Percentiles rank a stretch among this genome's conserved stretches.
These are phyloP conservation scores for Musa acuminata DNA, from an alignment of 176 grass and related monocot genomes.

Conservation along the genomic window DNA sequence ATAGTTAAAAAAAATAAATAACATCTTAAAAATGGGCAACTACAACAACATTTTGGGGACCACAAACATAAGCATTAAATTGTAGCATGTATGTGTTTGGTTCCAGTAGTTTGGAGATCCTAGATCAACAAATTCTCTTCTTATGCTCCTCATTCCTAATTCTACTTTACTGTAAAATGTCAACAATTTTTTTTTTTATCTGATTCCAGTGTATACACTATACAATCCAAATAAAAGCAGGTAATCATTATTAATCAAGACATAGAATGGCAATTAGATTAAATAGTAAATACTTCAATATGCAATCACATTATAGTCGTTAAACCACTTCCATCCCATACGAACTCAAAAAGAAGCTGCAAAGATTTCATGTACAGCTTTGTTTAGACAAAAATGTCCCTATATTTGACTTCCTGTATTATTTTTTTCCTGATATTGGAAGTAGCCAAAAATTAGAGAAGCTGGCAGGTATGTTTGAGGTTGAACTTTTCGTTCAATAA, in stretches of 20 bases:
- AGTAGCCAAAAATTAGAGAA: too few relatives aligned
- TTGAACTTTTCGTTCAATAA: too few relatives aligned
- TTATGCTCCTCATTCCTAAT: background rate
- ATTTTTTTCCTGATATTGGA: too few relatives aligned
- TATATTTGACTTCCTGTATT: too few relatives aligned
- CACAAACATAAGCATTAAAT: background rate
- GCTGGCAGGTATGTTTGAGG: too few relatives aligned
- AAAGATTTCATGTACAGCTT: background rate
- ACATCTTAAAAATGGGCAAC: background rate
- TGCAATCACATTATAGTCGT: background rate
- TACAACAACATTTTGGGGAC: background rate
- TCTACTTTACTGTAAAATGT: background rate
- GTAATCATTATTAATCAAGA: background rate
- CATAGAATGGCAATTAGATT: background rate
- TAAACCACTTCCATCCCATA: background rate
- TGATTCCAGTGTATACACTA: background rate
- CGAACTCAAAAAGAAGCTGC: background rate
- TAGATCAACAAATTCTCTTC: background rate
- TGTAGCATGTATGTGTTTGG: background rate
- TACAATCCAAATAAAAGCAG: background rate
- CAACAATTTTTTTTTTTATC: background rate
- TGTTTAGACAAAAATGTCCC: too few relatives aligned
- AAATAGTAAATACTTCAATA: background rate
- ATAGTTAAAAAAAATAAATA: background rate
- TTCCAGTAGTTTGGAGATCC: background rate